Evolutionary conservation across 2,329 filamentous ascomycete species (phyloP), one percentile per base, ranked within the genome.

Genomic region (Fusarium vanettenii): DNA sequence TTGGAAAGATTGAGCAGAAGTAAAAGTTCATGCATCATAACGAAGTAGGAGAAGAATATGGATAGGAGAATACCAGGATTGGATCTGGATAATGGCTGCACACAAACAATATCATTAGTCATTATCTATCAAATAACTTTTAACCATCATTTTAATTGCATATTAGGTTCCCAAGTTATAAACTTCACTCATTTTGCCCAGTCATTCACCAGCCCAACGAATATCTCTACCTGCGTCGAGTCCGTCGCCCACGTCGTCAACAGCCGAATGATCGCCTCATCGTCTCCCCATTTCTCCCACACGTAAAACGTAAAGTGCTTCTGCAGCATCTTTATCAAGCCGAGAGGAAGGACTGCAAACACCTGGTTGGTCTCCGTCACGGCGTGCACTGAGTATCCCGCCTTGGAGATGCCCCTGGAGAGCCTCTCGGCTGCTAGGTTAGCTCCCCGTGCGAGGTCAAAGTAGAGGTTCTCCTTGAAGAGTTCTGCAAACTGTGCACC

Each of bases 211-310:
- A 76, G 33, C 14, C 31, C 61, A 56, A 76, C 75, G 33, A 85
- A 85, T 25, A 75, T 80, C 25, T 87, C 84, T 14, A 88, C 80
- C 78, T 87, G 81, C 18, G 76, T 68, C 4, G 73, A 72, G 16
- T 87, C 84, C 5, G 87, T 88, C 10, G 87, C 86, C 87, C 87
- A 88, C 0, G 86, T 88, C 2, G 87, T 88, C 31, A 88, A 78
- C 59, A 88, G 75, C 10, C 87, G 81, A 5, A 88, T 81, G 5
- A 87, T 82, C 0, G 82, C 83, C 59, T 78, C 76, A 5, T 80
- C 81, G 55, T 84, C 81, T 1, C 82, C 83, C 48, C 80, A 76
- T 67, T 83, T 82, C 60, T 88, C 86, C 86, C 86, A 88, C 1
- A 84, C 82, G 20, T 59, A 59, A 27, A 59, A 88, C 1, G 78